Evolutionary conservation across 2,329 filamentous ascomycete genomes (phyloP), one percentile per base, ranked within the genome.

Genomic region (Sclerotinia minor): DNA sequence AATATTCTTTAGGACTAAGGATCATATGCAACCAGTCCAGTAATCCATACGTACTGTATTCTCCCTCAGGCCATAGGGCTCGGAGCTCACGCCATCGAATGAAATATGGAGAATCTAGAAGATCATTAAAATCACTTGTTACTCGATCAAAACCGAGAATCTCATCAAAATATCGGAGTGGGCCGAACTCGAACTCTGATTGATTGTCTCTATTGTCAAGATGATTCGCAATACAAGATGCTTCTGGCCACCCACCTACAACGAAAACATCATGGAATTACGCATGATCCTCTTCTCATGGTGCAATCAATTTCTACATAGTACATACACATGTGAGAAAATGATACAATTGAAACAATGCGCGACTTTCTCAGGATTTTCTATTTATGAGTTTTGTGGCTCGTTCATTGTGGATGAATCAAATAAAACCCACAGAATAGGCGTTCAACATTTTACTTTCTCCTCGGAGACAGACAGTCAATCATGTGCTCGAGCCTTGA

Each of bases 61-160:
- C n/a, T 32, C 44, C 35, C 29, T 61, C 24, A n/a, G 57, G 3
- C 57, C 57, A 60, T 63, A 49, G 29, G 29, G 47, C 17, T 53
- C 52, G 21, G 32, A 65, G 44, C 53, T 59, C 64, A 65, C 64
- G 41, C 64, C 64, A 59, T 59, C 24, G 24, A 32, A 60, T 60
- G 44, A 59, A 65, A 65, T 59, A 65, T 65, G 53, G 53, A 65
- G 64, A 41, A 59, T 26, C 13, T 49, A 6, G 53, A 49, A 29
- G 52, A 59, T 65, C 53, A 65, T 45, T n/a, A 13, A 19, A 35
- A 50, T 32, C 35, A 41, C 38, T 41, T 35, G 44, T 38, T 17
- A 45, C 19, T 6, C 38, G 17, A 59, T 13, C 29, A 29, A 15
- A 26, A 26, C 26, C 19, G 26, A 60, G 26, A 8, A 55, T 55